Base-by-base conservation (phyloP, 2,329 filamentous ascomycete genomes). In the Exophiala spinifera region DNA sequence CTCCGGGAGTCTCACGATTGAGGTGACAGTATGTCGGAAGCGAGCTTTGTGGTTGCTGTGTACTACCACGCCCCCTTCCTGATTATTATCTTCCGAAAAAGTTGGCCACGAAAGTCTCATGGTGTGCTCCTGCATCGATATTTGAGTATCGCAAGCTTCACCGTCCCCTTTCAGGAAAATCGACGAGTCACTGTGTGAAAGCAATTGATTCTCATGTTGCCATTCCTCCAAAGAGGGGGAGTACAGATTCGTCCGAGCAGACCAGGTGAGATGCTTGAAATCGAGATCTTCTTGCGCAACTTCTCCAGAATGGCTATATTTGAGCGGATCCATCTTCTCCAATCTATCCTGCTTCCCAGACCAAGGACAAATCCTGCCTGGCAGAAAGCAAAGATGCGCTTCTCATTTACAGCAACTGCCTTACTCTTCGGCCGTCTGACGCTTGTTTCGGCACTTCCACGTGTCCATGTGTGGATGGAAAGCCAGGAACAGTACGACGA, bases 401-500 rank as follows among this genome's bases (percentile, higher is more conserved):
- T 46, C 36, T 23, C 40, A 13, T 33, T 46, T 14, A 45, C 36
- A 36, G 40, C 49, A 28, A n/a, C 43, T 25, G 49, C 46, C 15
- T 19, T 51, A 2, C 25, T 53, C 7, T 25, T 55, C 15, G 36
- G 51, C 49, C 36, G 19, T 21, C 17, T 40, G 19, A 15, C 49
- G 1, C 31, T 57, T 17, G 56, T 55, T 25, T 46, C 52, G 34
- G 56, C 51, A 31, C 49, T 58, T 33, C 56, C 56, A 15, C 45
- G 28, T 25, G 25, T 51, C 31, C 45, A 55, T 44, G 37, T 55
- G n/a, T 55, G 49, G 52, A 47, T 34, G n/a, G 17, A 44, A 17
- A 21, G 45, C 10, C 51, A 15, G 3, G 53, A 55, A 31, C 20
- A 8, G 14, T 17, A 31, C 37, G 45, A 45, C 20, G 44, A 43